Conservation (phyloP, 2,329 filamentous ascomycete genomes). For the Pseudocercospora fijiensis region DNA sequence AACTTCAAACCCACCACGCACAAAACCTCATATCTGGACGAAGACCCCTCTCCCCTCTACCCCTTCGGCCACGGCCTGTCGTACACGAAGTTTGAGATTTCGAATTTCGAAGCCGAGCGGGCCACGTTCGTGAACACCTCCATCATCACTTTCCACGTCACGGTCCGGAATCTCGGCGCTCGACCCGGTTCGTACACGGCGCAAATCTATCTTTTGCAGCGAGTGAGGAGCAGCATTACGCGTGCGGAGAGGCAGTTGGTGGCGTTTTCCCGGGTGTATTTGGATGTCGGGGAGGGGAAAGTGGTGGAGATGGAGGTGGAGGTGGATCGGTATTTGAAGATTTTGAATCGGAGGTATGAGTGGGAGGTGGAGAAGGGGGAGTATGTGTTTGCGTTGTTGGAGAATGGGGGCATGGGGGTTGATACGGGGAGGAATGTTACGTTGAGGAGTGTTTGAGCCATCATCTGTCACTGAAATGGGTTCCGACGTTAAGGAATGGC, state of each 20-base stretch:
- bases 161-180: conserved; percentile 39
- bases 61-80: conserved; percentile 20
- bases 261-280: conserved; percentile 44
- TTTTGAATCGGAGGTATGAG: conserved; percentile 45
- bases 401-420: conserved; percentile 29
- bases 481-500: background rate
- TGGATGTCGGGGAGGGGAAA: conserved; percentile 37
- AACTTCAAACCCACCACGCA: conserved; percentile 16
- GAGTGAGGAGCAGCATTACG: conserved; percentile 45
- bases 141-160: conserved; percentile 41
- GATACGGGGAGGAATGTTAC: conserved; percentile 43
- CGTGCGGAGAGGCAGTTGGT: conserved; percentile 48
- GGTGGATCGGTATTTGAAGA: conserved; percentile 45
- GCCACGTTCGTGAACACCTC: conserved; percentile 1
- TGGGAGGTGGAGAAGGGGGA: conserved; percentile 48
- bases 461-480: background rate
- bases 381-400: conserved; percentile 21
- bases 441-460: conserved; percentile 38
- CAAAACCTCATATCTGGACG: conserved; percentile 12
- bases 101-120: background rate
- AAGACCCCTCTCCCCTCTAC: conserved; percentile 14
- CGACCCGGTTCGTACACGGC: conserved; percentile 43
- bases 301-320: conserved; percentile 42
- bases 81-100: conserved; percentile 15
- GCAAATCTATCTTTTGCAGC: conserved; percentile 46